phyloP scores from a whole-genome alignment of 1,284 basidiomycete genomes.

The Tilletia caries region DNA sequence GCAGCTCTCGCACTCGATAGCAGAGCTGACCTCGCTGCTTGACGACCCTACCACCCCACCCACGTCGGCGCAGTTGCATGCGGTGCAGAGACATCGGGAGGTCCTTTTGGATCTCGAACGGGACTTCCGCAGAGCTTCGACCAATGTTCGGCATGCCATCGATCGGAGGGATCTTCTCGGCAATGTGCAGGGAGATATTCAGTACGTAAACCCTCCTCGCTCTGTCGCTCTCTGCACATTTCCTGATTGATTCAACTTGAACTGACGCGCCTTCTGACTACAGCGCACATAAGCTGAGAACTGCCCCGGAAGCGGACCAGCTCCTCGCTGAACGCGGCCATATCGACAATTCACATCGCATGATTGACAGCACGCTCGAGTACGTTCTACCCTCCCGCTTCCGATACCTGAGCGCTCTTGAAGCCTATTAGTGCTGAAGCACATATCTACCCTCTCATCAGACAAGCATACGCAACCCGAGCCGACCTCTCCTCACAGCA shows the following conservation, averaged over 20 bases:
- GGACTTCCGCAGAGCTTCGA: slow-evolving; percentile 58
- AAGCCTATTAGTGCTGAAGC: too few relatives aligned
- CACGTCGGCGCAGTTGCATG: slow-evolving; percentile 78
- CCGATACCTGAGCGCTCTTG: too few relatives aligned
- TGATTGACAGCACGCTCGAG: slow-evolving; percentile 90
- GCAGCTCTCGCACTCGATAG: slow-evolving; percentile 32
- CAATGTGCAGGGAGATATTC: slow-evolving; percentile 91
- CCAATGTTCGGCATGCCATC: slow-evolving; percentile 68
- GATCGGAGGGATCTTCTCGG: slow-evolving; percentile 81
- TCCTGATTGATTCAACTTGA: background rate
- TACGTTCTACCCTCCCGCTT: too few relatives aligned
- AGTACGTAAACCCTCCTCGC: slow-evolving; percentile 60
- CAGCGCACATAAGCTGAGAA: slow-evolving; percentile 67
- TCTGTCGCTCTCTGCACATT: slow-evolving; percentile 13
- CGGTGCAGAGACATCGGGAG: slow-evolving; percentile 83
- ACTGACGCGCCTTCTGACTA: too few relatives aligned
- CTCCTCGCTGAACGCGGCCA: slow-evolving; percentile 79
- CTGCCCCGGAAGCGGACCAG: slow-evolving; percentile 76
- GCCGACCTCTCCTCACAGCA: slow-evolving; percentile 86
- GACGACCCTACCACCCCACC: slow-evolving; percentile 71
- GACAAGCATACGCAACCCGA: slow-evolving; percentile 97
- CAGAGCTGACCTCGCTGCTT: slow-evolving; percentile 64
- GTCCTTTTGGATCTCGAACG: slow-evolving; percentile 80
- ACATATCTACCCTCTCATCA: slow-evolving; percentile 53
- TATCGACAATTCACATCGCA: slow-evolving; percentile 87